Base-by-base conservation (phyloP, 1,284 basidiomycete genomes). In the Flammula alnicola region DNA sequence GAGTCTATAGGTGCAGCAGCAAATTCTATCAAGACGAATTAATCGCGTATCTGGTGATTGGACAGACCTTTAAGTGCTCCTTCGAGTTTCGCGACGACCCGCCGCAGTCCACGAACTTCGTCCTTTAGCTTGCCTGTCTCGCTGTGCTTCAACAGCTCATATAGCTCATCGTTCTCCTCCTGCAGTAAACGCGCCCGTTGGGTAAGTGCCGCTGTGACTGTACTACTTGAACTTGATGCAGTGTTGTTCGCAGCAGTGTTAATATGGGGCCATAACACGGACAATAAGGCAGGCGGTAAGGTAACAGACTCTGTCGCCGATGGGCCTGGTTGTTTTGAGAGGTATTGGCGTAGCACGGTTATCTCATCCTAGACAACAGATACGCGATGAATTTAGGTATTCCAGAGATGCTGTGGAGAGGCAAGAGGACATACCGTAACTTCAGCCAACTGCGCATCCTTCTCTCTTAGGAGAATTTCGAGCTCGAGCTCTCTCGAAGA, bases 101-200 rank as follows among this genome's bases (percentile, higher is more conserved):
- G 75, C 35, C 81, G 76, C 49, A 92, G 71, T 12, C 80, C 80
- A 40, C 80, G 78, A 4, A 88, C 88, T 64, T 92, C 88, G 63
- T 92, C 90, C 62, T 90, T 89, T 49, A 91, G 63, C 60, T 78
- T 80, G 2, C 86, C 87, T 0, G 85, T 87, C 66, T 91, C 86
- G 39, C 84, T 80, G 20, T 72, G 71, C 64, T 82, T 86, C 36
- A 92, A 67, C 5, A 91, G 68, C 43, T 83, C 79, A 62, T 91
- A 92, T 4, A 90, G 60, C 54, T 92, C 89, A 55, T 92, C 88
- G 51, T 92, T 92, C 68, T 92, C 89, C 45, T 88, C 84, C 64
- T 92, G 90, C 7, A 92, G 71, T 6, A 85, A 67, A 48, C 80
- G 82, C 22, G 81, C 77, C 41, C 88, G 76, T 61, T 90, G 87